Evolutionary conservation across 257 asterid species (phyloP), one percentile per base, ranked within the genome.

Genomic region (Nicotiana otophora): DNA sequence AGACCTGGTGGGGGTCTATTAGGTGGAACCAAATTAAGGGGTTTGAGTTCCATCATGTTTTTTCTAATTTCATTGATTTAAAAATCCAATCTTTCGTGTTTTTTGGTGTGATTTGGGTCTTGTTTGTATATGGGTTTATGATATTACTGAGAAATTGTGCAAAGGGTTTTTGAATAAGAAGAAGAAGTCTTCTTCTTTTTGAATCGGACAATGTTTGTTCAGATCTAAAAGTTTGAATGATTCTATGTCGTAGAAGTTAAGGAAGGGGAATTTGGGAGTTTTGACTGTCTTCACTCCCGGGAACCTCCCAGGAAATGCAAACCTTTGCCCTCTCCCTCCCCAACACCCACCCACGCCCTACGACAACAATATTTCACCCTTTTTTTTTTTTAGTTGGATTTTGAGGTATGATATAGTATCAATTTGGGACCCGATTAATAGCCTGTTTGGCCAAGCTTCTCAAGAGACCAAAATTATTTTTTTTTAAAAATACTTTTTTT

Each of bases 1-100:
- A 90, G 83, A 28, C 98, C 97, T 5, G 99, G 97, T 30, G 99
- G 98, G 30, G 86, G 81, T 10, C 67, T 64, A 23, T 33, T 80
- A 11, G 83, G 80, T 4, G 89, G 86, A 57, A 86, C 79, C 33
- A 72, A 79, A 84, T 82, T 69, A 69, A 83, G 82, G 84, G 88
- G 72, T 67, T 86, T 88, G 66, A 81, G 86, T 79, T 84, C 92
- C 91, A 90, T 92, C 95, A 82, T 90, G 26, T 16, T 83, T 39
- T 65, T 11, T 16, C 39, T 9, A 74, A 48, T 48, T 57, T 15
- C 61, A 74, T 26, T 46, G 23, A 74, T 74, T 48, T 60, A 23
- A 74, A 63, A 48, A 74, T 46, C 62, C 51, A 74, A 48, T 74
- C 79, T 74, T 46, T 46, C 23, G 14, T 20, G 39, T 28, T 7